Base-by-base conservation (phyloP, 805 yeast genomes). In the Limtongia smithiae region DNA sequence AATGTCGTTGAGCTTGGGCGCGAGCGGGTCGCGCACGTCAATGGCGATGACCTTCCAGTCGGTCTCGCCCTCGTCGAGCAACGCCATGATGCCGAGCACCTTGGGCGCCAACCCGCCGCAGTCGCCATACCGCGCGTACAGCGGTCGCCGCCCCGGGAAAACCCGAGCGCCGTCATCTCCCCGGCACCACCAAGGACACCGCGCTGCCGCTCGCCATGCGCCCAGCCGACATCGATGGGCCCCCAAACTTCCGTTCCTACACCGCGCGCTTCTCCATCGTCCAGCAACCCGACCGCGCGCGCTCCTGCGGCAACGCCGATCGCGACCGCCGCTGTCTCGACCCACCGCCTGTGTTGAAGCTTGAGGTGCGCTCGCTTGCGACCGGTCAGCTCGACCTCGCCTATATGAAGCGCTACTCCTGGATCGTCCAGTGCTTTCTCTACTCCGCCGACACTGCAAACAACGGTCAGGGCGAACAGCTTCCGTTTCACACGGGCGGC, bases 221-320 rank as follows among this genome's bases (percentile, higher is more conserved):
- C 37, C 49, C 54, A 24, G 27, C 18, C 28, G 54, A 51, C 36
- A 39, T 43, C 15, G 55, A 51, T 40, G 55, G 55, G 15, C 55
- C 55, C 40, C 51, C 48, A 12, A 41, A 27, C 27, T 51, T 51
- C 36, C 12, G 32, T 35, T 12, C 20, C 22, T 52, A 44, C 37
- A 37, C 44, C 3, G 57, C 56, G 14, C 27, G 25, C 22, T 47
- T 53, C 31, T 37, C 40, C 7, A 49, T 53, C 32, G 34, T 53
- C 24, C 59, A 54, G 42, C 59, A 54, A 41, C 59, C 59, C n/a
- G 44, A 17, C 32, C 54, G 54, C n/a, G 58, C 59, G 18, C 58
- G 58, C 24, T 38, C 50, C 20, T 53, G 59, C 43, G 59, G 59
- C n/a, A 52, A 52, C 39, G 48, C 54, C 3, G 59, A 52, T 44